Percentiles rank a stretch among this genome's conserved stretches.
Conservation (phyloP, 768 basidiomycete species). For the Mycena vitilis region DNA sequence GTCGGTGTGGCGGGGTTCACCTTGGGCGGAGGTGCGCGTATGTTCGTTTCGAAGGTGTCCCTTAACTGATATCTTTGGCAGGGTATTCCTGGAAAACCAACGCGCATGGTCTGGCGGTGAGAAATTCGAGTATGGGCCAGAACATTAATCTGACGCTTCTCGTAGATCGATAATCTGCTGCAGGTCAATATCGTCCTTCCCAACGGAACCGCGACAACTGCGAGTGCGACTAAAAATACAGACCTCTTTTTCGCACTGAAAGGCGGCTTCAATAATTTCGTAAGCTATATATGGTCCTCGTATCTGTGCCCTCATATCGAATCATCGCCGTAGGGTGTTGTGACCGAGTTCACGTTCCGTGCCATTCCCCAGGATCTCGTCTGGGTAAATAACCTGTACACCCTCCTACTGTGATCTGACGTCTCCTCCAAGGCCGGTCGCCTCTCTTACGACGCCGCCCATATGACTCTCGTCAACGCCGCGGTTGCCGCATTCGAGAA, state of each 20-base stretch:
- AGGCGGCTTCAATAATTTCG: conserved; percentile 31
- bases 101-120: conserved; percentile 25
- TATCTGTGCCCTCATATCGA: not conserved
- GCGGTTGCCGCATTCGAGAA: conserved; percentile 26
- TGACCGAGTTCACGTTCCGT: conserved; percentile 29
- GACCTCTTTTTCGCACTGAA: conserved; percentile 29
- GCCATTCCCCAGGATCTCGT: conserved; percentile 25
- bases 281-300: not conserved
- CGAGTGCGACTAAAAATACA: conserved; percentile 10
- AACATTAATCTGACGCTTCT: not conserved
- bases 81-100: conserved; percentile 33
- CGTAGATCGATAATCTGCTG: conserved; percentile 25
- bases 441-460: conserved; percentile 7
- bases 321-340: conserved; percentile 6
- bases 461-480: conserved; percentile 20
- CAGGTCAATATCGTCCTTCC: conserved; percentile 26
- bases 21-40: conserved; percentile 25
- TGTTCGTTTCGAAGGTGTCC: not conserved
- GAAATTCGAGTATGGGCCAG: not conserved
- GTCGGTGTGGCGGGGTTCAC: conserved; percentile 31
- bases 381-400: conserved; percentile 1
- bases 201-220: conserved; percentile 23
- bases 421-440: conserved; percentile 9
- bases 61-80: not conserved
- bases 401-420: not conserved